These are phyloP conservation scores for Pythium aquatile DNA, from an alignment of 352 stramenopile species.

Conservation along the genomic window DNA sequence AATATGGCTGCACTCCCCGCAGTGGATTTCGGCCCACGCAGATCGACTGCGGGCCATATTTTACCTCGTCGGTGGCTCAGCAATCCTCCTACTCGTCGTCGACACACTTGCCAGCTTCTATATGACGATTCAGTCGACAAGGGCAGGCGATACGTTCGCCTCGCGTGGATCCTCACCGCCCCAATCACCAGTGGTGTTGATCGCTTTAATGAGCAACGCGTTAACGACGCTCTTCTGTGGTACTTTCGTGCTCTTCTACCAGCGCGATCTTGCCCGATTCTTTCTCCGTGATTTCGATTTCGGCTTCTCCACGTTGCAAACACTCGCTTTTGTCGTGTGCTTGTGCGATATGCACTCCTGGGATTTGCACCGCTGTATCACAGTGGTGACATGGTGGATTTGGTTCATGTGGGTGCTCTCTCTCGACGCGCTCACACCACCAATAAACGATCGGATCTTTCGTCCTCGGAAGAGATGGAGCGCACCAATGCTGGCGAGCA, in stretches of 20 bases:
- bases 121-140: background rate
- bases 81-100: background rate
- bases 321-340: background rate
- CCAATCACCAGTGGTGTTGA: background rate
- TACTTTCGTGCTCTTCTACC: conserved; percentile 1
- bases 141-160: background rate
- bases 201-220: background rate
- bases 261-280: conserved; percentile 7
- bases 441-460: conserved; percentile 8
- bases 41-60: background rate
- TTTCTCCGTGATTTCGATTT: conserved; percentile 14
- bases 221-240: conserved; percentile 6
- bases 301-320: conserved; percentile 10
- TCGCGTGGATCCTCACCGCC: background rate
- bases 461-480: conserved; percentile 11
- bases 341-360: conserved; percentile 11
- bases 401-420: conserved; percentile 12
- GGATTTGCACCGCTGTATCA: background rate
- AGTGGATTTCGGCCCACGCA: background rate
- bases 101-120: background rate
- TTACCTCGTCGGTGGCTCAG: background rate
- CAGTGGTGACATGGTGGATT: background rate
- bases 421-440: conserved; percentile 15
- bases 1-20: background rate
- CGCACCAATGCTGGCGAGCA: background rate